These are phyloP conservation scores for Leccinum broughii DNA, from an alignment of 768 basidiomycete species.

Conservation along the genomic window DNA sequence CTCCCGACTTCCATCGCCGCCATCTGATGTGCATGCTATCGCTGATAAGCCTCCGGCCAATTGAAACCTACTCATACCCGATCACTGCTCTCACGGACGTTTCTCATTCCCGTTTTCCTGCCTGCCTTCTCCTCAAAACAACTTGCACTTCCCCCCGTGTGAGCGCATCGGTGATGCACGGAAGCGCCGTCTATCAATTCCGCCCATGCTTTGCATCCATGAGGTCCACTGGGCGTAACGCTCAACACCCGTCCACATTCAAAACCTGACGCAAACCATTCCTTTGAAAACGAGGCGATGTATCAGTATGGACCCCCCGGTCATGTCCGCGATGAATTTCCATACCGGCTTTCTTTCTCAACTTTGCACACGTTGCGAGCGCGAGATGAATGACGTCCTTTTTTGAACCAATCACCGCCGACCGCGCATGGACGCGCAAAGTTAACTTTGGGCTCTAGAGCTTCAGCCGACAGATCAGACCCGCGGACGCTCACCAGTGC, in stretches of 20 bases:
- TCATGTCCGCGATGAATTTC: constrained; percentile 90
- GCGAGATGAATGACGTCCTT: constrained; percentile 93
- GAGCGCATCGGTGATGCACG: constrained; percentile 90
- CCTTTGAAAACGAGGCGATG: constrained; percentile 19
- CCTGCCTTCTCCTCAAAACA: constrained; percentile 73
- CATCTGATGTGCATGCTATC: constrained; percentile 49
- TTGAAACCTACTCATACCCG: constrained; percentile 43
- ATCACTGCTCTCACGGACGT: constrained; percentile 58
- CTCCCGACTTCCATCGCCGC: constrained; percentile 38
- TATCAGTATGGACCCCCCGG: constrained; percentile 45
- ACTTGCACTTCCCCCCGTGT: constrained; percentile 85
- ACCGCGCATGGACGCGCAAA: background rate
- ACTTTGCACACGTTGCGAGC: constrained; percentile 78
- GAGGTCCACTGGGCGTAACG: constrained; percentile 31
- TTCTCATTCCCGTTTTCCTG: constrained; percentile 76
- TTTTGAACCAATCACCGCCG: constrained; percentile 59
- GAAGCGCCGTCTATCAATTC: constrained; percentile 55
- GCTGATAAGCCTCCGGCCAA: constrained; percentile 1
- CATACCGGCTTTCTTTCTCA: constrained; percentile 81
- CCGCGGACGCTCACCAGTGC: constrained; percentile 60
- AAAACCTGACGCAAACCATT: background rate
- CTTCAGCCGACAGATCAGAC: background rate
- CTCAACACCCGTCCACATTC: background rate
- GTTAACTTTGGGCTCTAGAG: background rate
- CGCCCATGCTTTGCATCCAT: constrained; percentile 51